Conservation (phyloP, 805 yeast genomes). For the Hanseniaspora lachancei region DNA sequence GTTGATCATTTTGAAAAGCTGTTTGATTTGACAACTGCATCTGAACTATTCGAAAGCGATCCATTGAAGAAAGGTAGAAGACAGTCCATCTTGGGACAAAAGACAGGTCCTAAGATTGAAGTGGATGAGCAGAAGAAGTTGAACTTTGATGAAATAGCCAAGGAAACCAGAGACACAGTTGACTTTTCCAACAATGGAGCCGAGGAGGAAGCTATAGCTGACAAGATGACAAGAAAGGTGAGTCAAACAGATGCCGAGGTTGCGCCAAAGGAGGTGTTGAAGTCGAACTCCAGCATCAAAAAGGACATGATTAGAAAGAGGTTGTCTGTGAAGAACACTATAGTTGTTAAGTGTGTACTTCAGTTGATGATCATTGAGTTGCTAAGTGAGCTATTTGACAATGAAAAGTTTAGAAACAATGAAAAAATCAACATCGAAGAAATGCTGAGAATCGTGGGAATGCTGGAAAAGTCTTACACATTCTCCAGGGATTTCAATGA, state of each 20-base stretch:
- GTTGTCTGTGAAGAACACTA: constrained; percentile 45
- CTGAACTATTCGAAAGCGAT: constrained; percentile 54
- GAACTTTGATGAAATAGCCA: constrained; percentile 26
- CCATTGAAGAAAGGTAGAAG: constrained; percentile 29
- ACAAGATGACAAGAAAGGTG: constrained; percentile 28
- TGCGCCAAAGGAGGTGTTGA: not conserved
- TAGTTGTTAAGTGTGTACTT: constrained; percentile 83
- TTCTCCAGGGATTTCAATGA: constrained; percentile 83
- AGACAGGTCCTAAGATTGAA: constrained; percentile 7
- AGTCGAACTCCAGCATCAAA: constrained; percentile 16
- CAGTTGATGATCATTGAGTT: constrained; percentile 83
- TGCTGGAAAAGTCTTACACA: constrained; percentile 56
- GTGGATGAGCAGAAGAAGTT: constrained; percentile 18
- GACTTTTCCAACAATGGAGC: constrained; percentile 24
- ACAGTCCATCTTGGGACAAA: constrained; percentile 7
- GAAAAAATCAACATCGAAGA: constrained; percentile 40
- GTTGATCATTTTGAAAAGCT: constrained; percentile 51
- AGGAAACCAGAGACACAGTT: constrained; percentile 23
- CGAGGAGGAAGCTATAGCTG: not conserved
- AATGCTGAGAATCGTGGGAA: constrained; percentile 43
- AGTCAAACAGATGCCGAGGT: constrained; percentile 17
- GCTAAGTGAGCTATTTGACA: constrained; percentile 66
- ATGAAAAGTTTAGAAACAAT: constrained; percentile 47
- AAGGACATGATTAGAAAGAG: constrained; percentile 31
- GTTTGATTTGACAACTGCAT: constrained; percentile 75